Evolutionary conservation across 2,329 filamentous ascomycete species (phyloP), one percentile per base, ranked within the genome.

Genomic region (Diaporthe nobilis): DNA sequence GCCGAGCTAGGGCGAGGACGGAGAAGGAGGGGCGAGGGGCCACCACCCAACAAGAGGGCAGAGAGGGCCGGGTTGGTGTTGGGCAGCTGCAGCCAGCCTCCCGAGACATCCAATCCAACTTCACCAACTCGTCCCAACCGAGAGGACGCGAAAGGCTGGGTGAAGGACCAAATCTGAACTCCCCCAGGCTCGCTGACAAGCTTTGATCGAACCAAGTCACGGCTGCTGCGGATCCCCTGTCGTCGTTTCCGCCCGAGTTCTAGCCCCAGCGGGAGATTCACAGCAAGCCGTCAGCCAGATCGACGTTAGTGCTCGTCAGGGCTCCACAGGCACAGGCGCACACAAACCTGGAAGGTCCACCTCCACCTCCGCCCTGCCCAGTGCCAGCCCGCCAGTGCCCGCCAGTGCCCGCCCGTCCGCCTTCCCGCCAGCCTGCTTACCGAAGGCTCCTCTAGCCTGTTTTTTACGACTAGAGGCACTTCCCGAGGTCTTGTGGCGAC

Each of bases 401-500:
- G 44, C 44, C 44, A 22, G 44, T 49, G 25, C 51, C 51, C 51
- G 51, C 51, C 51, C 51, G n/a, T 12, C 51, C 51, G 51, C 53
- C 25, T 20, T 55, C 61, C 58, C 25, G 60, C 39, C 60, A 65
- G n/a, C 47, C 47, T 68, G 65, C 65, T 70, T 70, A 70, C 65
- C 47, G 49, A 70, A 55, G 15, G 22, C 22, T 53, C 65, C 47
- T 42, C 65, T 70, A 70, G 65, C 65, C 65, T 34, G 49, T 55
- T 70, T 70, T 67, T 67, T 31, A 12, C 63, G 31, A 68, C 63
- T 51, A 51, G 47, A 67, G 61, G 63, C 65, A 25, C 65, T 28
- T 55, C 65, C 65, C 65, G 65, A 70, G 65, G 65, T 70, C 65
- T 55, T 55, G 65, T 70, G 65, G 65, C 65, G 65, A 70, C 65